Conservation (phyloP, 768 basidiomycete genomes). For the Mycena epipterygia region DNA sequence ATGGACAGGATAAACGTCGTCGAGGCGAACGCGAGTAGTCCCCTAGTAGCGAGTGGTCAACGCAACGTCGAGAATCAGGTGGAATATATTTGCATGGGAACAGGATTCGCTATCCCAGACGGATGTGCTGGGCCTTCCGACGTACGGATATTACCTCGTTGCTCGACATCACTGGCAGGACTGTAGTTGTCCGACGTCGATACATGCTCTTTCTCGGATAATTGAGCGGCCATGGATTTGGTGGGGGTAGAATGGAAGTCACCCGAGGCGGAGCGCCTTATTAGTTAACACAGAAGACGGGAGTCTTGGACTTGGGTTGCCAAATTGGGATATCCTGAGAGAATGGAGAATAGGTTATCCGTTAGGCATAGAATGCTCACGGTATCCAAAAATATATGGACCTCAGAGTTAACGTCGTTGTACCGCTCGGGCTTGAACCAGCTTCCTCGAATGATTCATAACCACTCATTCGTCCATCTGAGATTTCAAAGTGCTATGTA, state of each 20-base stretch:
- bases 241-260: background rate
- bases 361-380: constrained; percentile 13
- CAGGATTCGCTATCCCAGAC: constrained; percentile 24
- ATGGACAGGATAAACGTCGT: constrained; percentile 81
- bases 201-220: background rate
- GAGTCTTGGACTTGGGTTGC: too few species aligned
- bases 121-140: constrained; percentile 12
- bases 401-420: too few species aligned
- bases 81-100: constrained; percentile 4
- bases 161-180: constrained; percentile 10
- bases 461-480: too few species aligned
- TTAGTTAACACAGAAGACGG: constrained; percentile 11
- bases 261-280: background rate
- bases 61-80: background rate
- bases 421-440: too few species aligned
- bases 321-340: too few species aligned
- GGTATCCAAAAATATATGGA: constrained; percentile 13
- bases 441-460: too few species aligned
- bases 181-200: constrained; percentile 10
- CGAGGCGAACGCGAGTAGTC: constrained; percentile 60
- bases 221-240: background rate
- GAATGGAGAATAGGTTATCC: constrained; percentile 1
- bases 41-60: background rate
- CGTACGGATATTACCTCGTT: background rate
- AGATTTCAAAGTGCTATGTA: too few species aligned